Evolutionary conservation across 805 yeast species (phyloP).

Genomic region (Candida golubevii): DNA sequence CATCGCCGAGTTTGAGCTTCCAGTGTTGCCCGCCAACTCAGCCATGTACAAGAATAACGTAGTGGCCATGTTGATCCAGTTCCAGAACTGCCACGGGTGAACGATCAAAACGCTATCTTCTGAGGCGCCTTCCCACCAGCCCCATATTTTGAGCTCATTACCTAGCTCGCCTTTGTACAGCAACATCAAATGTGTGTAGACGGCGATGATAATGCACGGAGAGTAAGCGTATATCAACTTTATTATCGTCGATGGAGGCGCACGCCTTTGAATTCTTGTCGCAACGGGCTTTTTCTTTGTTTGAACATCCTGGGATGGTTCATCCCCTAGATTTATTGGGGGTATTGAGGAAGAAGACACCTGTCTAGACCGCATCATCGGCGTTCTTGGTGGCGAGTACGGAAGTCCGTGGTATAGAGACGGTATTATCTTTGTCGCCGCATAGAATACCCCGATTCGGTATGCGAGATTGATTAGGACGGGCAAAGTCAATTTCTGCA

Average conservation of each 20-base stretch:
- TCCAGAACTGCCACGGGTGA: conserved; percentile 95
- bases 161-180: conserved; percentile 79
- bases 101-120: conserved; percentile 29
- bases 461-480: conserved; percentile 78
- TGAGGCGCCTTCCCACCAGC: conserved; percentile 37
- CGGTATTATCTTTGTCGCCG: conserved; percentile 93
- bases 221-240: conserved; percentile 77
- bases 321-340: conserved; percentile 5
- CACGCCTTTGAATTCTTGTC: neutral
- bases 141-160: conserved; percentile 58
- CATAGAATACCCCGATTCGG: conserved; percentile 79
- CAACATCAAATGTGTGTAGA: conserved; percentile 89
- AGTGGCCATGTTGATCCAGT: conserved; percentile 86
- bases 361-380: conserved; percentile 32
- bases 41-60: conserved; percentile 75
- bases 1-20: conserved; percentile 28
- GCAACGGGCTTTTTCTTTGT: neutral
- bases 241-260: conserved; percentile 35
- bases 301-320: conserved; percentile 4
- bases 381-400: conserved; percentile 39
- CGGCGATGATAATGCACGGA: conserved; percentile 91
- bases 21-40: conserved; percentile 54
- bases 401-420: conserved; percentile 47
- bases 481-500: conserved; percentile 70
- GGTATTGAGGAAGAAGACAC: conserved; percentile 26